Evolutionary conservation across 345 rosid genomes (phyloP).

Genomic region (Linum lewisii): DNA sequence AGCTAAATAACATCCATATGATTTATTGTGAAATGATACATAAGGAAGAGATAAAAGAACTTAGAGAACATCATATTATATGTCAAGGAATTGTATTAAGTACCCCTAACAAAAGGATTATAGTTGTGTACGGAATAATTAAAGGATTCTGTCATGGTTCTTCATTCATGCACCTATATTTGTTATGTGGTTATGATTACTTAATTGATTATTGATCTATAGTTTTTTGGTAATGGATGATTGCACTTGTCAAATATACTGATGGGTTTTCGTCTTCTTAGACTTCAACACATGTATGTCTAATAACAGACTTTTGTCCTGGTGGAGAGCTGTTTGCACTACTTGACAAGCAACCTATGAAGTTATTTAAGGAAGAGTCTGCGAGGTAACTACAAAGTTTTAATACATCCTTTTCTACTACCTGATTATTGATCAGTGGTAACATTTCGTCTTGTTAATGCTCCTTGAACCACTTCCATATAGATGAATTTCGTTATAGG

Average conservation of each 20-base stretch:
- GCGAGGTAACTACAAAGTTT: constrained; percentile 46
- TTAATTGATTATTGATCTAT: too few relatives aligned
- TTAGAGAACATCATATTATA: too few relatives aligned
- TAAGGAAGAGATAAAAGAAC: too few relatives aligned
- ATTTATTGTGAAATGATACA: too few relatives aligned
- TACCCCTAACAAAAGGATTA: too few relatives aligned
- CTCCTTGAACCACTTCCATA: constrained; percentile 1
- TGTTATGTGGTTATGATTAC: too few relatives aligned
- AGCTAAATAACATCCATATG: too few relatives aligned
- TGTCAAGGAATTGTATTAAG: too few relatives aligned
- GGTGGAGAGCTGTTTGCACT: constrained; percentile 93
- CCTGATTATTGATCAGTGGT: neutral
- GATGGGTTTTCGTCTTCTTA: constrained; percentile 30
- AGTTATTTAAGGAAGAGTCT: constrained; percentile 68
- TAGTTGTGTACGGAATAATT: too few relatives aligned
- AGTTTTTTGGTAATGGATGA: constrained; percentile 4
- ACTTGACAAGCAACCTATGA: constrained; percentile 92
- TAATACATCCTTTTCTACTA: neutral
- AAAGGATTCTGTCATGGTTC: too few relatives aligned
- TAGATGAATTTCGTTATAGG: neutral
- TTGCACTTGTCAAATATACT: constrained; percentile 2
- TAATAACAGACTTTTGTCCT: constrained; percentile 91
- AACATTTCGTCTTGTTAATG: neutral
- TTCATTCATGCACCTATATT: too few relatives aligned
- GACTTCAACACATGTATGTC: constrained; percentile 91